These are phyloP conservation scores for Laburnicola sp. DNA, from an alignment of 2,329 filamentous ascomycete genomes.

Conservation along the genomic window DNA sequence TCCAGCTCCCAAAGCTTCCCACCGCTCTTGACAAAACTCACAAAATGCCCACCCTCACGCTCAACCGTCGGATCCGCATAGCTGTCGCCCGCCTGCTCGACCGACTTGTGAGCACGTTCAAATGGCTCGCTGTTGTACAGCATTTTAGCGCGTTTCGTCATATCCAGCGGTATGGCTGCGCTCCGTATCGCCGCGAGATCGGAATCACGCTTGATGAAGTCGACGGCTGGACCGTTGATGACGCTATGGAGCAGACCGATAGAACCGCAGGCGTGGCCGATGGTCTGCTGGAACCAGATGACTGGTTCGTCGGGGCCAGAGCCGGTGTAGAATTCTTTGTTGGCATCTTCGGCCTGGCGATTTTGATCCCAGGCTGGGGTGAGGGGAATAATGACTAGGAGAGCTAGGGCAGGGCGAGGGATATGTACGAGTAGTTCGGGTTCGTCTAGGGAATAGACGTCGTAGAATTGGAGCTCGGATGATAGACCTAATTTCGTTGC, in stretches of 20 bases:
- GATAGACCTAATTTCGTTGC: conserved; percentile 52
- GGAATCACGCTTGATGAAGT: conserved; percentile 47
- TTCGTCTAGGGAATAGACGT: conserved; percentile 54
- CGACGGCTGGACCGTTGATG: conserved; percentile 50
- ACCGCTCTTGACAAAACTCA: conserved; percentile 78
- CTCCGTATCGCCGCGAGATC: conserved; percentile 47
- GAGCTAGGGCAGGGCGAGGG: conserved; percentile 54
- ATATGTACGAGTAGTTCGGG: conserved; percentile 50
- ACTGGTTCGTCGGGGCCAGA: conserved; percentile 54
- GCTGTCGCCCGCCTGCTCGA: conserved; percentile 75
- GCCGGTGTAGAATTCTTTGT: conserved; percentile 47
- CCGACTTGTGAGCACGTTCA: conserved; percentile 73
- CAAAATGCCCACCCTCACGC: conserved; percentile 80
- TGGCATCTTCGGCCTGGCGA: conserved; percentile 44
- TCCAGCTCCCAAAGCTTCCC: conserved; percentile 80
- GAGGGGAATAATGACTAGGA: conserved; percentile 54
- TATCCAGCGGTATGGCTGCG: conserved; percentile 67
- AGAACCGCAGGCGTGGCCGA: conserved; percentile 58
- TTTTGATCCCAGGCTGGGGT: conserved; percentile 43
- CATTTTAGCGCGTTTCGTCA: conserved; percentile 66
- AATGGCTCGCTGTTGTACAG: conserved; percentile 73
- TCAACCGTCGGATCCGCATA: conserved; percentile 70
- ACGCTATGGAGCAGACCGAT: conserved; percentile 58
- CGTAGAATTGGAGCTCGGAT: conserved; percentile 52
- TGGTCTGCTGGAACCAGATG: conserved; percentile 60